These are phyloP conservation scores for Exsudoporus floridanus DNA, from an alignment of 1,284 basidiomycete species.

Conservation along the genomic window DNA sequence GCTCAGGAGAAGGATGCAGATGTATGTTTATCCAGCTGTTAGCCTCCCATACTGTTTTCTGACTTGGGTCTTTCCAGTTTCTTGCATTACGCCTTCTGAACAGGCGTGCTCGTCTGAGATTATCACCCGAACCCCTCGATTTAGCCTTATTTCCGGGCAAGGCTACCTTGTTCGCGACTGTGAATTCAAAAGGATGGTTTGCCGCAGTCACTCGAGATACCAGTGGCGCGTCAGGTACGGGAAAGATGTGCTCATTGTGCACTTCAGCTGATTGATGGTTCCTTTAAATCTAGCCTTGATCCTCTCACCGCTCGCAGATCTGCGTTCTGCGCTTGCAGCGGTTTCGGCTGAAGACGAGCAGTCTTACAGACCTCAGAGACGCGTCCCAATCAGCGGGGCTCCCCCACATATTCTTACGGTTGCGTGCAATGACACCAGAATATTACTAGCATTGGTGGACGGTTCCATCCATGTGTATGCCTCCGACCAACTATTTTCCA, in stretches of 20 bases:
- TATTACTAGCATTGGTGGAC: slow-evolving; percentile 57
- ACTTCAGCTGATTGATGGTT: background rate
- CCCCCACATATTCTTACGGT: slow-evolving; percentile 54
- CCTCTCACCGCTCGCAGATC: slow-evolving; percentile 54
- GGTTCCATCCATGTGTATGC: slow-evolving; percentile 63
- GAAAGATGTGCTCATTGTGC: background rate
- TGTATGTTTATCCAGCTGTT: slow-evolving; percentile 31
- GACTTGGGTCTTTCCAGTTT: slow-evolving; percentile 38
- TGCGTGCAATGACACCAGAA: slow-evolving; percentile 54
- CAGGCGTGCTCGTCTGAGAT: slow-evolving; percentile 58
- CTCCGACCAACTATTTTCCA: slow-evolving; percentile 47
- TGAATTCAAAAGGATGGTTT: slow-evolving; percentile 65
- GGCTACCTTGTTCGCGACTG: slow-evolving; percentile 51
- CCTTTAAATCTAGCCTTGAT: slow-evolving; percentile 46
- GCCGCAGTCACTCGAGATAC: slow-evolving; percentile 50
- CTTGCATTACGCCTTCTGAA: slow-evolving; percentile 49
- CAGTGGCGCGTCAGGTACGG: slow-evolving; percentile 40
- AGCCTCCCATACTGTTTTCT: background rate
- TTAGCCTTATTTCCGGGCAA: slow-evolving; percentile 42
- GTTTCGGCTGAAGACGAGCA: slow-evolving; percentile 40
- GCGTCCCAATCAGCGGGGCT: slow-evolving; percentile 43
- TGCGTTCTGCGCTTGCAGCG: slow-evolving; percentile 50
- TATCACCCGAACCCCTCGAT: slow-evolving; percentile 53
- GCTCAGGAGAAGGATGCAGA: slow-evolving; percentile 45
- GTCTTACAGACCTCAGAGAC: slow-evolving; percentile 49